Percentiles rank a stretch among this genome's conserved stretches.
These are phyloP conservation scores for Sabuloglossum arenarium DNA, from an alignment of 495 filamentous ascomycete genomes.

Conservation along the genomic window DNA sequence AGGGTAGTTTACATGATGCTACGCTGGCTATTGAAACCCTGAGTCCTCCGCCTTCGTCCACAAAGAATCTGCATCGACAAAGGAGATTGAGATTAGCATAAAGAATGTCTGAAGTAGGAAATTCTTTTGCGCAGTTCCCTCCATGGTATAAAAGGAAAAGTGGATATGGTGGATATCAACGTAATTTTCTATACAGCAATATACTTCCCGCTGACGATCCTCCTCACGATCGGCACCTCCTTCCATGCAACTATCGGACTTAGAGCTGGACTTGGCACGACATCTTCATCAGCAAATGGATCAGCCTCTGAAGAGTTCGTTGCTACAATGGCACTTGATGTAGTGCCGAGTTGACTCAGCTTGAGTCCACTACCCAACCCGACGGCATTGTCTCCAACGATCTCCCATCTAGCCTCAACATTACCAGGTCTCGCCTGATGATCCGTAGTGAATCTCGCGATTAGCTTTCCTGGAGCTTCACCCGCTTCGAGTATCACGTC, in stretches of 20 bases:
- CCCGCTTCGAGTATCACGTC: slow-evolving; percentile 46
- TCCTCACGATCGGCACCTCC: slow-evolving; percentile 47
- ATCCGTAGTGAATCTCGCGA: slow-evolving; percentile 64
- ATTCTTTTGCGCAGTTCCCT: not conserved
- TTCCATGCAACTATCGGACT: slow-evolving; percentile 39
- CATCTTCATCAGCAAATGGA: slow-evolving; percentile 46
- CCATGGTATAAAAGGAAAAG: not conserved
- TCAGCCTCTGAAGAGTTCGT: slow-evolving; percentile 20
- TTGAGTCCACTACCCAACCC: slow-evolving; percentile 38
- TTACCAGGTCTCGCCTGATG: slow-evolving; percentile 51
- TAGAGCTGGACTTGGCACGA: slow-evolving; percentile 19
- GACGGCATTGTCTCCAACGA: slow-evolving; percentile 27
- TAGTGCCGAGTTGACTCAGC: slow-evolving; percentile 19
- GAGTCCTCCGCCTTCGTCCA: not conserved
- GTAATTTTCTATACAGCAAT: slow-evolving; percentile 22
- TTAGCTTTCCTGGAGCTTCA: slow-evolving; percentile 37
- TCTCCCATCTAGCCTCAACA: slow-evolving; percentile 70
- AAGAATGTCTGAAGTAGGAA: not conserved
- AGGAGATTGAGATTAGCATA: not conserved
- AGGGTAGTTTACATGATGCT: not conserved
- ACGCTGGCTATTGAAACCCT: not conserved
- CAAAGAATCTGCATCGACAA: not conserved
- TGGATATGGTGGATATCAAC: not conserved
- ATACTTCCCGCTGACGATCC: slow-evolving; percentile 64
- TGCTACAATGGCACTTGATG: slow-evolving; percentile 9